These are phyloP conservation scores for Blastobotrys apis DNA, from an alignment of 1,139 yeast genomes.

Conservation along the genomic window DNA sequence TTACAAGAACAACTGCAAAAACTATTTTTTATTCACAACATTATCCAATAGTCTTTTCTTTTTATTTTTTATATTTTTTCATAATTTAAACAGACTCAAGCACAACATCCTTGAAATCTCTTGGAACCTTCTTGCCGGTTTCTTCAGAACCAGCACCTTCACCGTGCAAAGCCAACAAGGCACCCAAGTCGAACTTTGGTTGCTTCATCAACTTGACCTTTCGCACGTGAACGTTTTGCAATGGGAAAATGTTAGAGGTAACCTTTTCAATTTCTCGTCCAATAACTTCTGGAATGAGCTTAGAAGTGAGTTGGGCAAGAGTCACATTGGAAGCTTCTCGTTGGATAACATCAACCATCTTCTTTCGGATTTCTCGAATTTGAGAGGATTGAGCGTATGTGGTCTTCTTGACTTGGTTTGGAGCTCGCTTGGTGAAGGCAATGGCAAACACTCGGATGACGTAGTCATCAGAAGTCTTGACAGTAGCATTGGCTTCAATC, in stretches of 20 bases:
- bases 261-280: slow-evolving; percentile 89
- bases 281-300: slow-evolving; percentile 86
- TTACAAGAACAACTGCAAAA: neutral
- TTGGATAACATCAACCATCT: slow-evolving; percentile 79
- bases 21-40: neutral
- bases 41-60: neutral
- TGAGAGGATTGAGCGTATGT: slow-evolving; percentile 88
- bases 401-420: slow-evolving; percentile 87
- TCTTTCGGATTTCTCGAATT: slow-evolving; percentile 82
- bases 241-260: slow-evolving; percentile 78
- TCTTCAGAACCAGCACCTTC: slow-evolving; percentile 73
- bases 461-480: slow-evolving; percentile 89
- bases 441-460: slow-evolving; percentile 82
- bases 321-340: slow-evolving; percentile 83
- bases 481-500: slow-evolving; percentile 88
- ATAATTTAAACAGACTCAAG: slow-evolving; percentile 67
- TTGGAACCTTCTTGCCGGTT: slow-evolving; percentile 84
- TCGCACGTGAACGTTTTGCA: slow-evolving; percentile 89
- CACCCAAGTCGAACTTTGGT: slow-evolving; percentile 88
- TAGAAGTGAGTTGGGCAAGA: slow-evolving; percentile 80
- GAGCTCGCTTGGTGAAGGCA: slow-evolving; percentile 89
- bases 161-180: slow-evolving; percentile 87
- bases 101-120: slow-evolving; percentile 87
- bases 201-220: slow-evolving; percentile 87
- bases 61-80: slow-evolving; percentile 2